These are phyloP conservation scores for Bimuria novae-zelandiae DNA, from an alignment of 2,329 filamentous ascomycete genomes.

Conservation along the genomic window DNA sequence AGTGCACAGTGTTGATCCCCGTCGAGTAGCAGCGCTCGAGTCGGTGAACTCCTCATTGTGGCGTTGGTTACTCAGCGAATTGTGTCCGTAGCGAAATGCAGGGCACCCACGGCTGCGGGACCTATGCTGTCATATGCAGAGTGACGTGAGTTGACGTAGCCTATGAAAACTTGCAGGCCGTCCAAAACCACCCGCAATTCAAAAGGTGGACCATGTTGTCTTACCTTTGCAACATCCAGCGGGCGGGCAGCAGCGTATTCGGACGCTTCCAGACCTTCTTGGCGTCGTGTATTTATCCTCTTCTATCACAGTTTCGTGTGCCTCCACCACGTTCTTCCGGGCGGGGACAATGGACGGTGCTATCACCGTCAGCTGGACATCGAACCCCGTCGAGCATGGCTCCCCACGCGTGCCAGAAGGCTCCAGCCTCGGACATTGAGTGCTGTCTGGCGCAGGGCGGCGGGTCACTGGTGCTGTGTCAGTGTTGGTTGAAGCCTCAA, in stretches of 20 bases:
- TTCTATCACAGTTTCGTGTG: slow-evolving; percentile 9
- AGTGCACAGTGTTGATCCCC: not conserved
- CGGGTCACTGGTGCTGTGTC: slow-evolving; percentile 16
- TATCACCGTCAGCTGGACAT: slow-evolving; percentile 28
- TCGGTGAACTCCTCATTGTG: not conserved
- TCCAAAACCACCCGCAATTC: slow-evolving; percentile 25
- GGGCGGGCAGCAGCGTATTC: slow-evolving; percentile 28
- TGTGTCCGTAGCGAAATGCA: slow-evolving; percentile 1
- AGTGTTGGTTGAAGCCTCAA: slow-evolving; percentile 10
- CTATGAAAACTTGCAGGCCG: too few relatives aligned
- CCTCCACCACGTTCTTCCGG: slow-evolving; percentile 18
- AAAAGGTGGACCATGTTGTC: slow-evolving; percentile 20
- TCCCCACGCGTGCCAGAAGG: slow-evolving; percentile 14
- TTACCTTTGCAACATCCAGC: slow-evolving; percentile 24
- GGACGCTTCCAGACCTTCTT: slow-evolving; percentile 42
- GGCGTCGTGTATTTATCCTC: slow-evolving; percentile 28
- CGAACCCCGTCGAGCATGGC: slow-evolving; percentile 13
- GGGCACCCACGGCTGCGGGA: slow-evolving; percentile 18
- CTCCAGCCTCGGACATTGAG: not conserved
- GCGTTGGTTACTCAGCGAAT: not conserved
- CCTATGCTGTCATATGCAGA: slow-evolving; percentile 25
- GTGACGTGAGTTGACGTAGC: slow-evolving; percentile 40
- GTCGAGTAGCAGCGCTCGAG: not conserved
- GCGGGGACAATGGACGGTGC: slow-evolving; percentile 24
- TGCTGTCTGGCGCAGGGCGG: slow-evolving; percentile 9